Percentiles rank a stretch among this genome's conserved stretches.
Evolutionary conservation across 2,329 filamentous ascomycete species (phyloP).

Genomic region (Drechslerella coelobrocha): DNA sequence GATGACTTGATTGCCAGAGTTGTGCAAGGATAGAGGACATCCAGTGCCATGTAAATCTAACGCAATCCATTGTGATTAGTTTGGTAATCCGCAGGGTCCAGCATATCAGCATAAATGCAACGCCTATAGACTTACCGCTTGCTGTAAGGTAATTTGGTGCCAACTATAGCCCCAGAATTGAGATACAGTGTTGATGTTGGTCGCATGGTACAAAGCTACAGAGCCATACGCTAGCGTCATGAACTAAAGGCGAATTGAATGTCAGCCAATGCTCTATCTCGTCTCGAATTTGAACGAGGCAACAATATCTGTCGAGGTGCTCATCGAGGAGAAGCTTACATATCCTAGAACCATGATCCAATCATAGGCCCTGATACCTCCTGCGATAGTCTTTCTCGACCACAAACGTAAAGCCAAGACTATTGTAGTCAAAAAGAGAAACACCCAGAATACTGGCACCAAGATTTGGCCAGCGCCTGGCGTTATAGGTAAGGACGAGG

Average conservation of each 20-base stretch:
- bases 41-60: slow-evolving; percentile 37
- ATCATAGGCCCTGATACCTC: slow-evolving; percentile 38
- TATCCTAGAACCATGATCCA: slow-evolving; percentile 48
- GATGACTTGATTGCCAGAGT: slow-evolving; percentile 44
- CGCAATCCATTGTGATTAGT: slow-evolving; percentile 1
- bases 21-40: slow-evolving; percentile 37
- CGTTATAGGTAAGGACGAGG: slow-evolving; percentile 15
- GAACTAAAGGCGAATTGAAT: background rate
- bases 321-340: slow-evolving; percentile 6
- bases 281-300: no score
- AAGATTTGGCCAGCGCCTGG: slow-evolving; percentile 21
- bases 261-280: background rate
- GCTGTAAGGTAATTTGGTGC: slow-evolving; percentile 33
- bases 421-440: slow-evolving; percentile 32
- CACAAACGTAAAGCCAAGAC: slow-evolving; percentile 33
- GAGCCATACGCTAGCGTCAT: slow-evolving; percentile 37
- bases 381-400: slow-evolving; percentile 36
- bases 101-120: background rate
- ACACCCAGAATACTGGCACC: slow-evolving; percentile 37
- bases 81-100: background rate
- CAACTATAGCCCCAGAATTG: slow-evolving; percentile 48
- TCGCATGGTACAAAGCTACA: slow-evolving; percentile 33
- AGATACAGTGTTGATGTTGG: slow-evolving; percentile 33
- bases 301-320: no score
- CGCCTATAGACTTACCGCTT: slow-evolving; percentile 16